phyloP scores from a whole-genome alignment of 768 basidiomycete genomes.

The Mycena capillaripes region DNA sequence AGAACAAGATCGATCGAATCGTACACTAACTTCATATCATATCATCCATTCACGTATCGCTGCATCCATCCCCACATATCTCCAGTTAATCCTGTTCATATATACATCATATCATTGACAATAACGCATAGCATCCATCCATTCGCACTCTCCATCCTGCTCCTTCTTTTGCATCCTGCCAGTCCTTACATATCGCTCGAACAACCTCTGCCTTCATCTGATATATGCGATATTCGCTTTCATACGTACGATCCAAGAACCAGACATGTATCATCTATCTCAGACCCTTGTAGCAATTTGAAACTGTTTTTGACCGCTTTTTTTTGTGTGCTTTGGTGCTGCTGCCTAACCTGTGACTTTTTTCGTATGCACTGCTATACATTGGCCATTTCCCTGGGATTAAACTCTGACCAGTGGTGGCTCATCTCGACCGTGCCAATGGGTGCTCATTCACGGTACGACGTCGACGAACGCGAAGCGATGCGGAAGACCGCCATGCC shows the following conservation, averaged over 20 bases:
- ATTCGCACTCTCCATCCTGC: not conserved
- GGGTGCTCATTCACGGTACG: too few species aligned
- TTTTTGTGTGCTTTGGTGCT: too few species aligned
- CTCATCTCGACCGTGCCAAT: too few species aligned
- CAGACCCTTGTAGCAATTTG: too few species aligned
- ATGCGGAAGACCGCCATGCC: too few species aligned
- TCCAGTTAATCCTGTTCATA: not conserved
- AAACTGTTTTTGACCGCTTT: too few species aligned
- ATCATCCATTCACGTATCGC: slow-evolving; percentile 5
- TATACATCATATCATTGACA: too few species aligned
- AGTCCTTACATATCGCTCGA: not conserved
- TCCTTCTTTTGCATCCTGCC: not conserved
- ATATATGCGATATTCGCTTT: not conserved
- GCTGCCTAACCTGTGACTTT: not conserved
- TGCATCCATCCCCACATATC: not conserved
- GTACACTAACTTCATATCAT: slow-evolving; percentile 4
- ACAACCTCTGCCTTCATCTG: not conserved
- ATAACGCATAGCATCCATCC: too few species aligned
- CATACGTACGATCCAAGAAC: not conserved
- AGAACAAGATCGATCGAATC: not conserved
- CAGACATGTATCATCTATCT: not conserved
- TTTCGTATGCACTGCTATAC: not conserved
- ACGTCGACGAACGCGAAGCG: too few species aligned
- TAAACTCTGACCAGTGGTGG: too few species aligned
- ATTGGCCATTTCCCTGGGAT: too few species aligned